These are phyloP conservation scores for Filosporella fistucella DNA, from an alignment of 495 filamentous ascomycete species.

Conservation along the genomic window DNA sequence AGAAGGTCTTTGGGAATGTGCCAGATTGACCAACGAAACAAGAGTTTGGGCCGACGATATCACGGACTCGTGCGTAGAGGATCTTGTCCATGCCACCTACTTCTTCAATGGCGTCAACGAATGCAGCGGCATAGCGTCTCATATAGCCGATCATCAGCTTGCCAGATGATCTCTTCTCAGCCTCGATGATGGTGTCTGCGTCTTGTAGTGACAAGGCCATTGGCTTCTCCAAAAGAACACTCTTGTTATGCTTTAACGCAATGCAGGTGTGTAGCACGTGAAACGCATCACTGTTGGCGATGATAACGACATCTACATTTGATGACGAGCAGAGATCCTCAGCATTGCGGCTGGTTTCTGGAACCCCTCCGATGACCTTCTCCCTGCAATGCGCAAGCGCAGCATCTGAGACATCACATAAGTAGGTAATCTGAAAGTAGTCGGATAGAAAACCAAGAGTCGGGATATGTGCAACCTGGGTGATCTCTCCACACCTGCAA, in stretches of 20 bases:
- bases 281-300: conserved; percentile 43
- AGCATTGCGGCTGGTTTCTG: not conserved
- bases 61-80: conserved; percentile 40
- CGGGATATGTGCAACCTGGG: conserved; percentile 47
- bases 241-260: conserved; percentile 45
- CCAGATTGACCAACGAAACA: conserved; percentile 43
- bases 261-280: conserved; percentile 43
- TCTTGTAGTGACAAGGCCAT: conserved; percentile 26
- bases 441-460: conserved; percentile 35
- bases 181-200: conserved; percentile 5
- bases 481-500: conserved; percentile 39
- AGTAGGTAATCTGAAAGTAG: not conserved
- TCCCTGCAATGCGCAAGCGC: conserved; percentile 1
- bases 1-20: conserved; percentile 35
- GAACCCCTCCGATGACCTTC: conserved; percentile 2
- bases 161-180: conserved; percentile 23
- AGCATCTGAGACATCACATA: conserved; percentile 12
- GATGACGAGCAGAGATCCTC: conserved; percentile 9
- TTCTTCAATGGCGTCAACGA: conserved; percentile 46
- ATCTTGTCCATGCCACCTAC: conserved; percentile 34
- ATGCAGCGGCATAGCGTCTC: conserved; percentile 47
- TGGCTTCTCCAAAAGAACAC: conserved; percentile 52
- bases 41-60: conserved; percentile 36
- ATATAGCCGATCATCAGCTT: conserved; percentile 49
- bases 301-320: conserved; percentile 45